Percentiles rank a stretch among this genome's conserved stretches.
Conservation (phyloP, 2,329 filamentous ascomycete species). For the Pseudogymnoascus sp. region DNA sequence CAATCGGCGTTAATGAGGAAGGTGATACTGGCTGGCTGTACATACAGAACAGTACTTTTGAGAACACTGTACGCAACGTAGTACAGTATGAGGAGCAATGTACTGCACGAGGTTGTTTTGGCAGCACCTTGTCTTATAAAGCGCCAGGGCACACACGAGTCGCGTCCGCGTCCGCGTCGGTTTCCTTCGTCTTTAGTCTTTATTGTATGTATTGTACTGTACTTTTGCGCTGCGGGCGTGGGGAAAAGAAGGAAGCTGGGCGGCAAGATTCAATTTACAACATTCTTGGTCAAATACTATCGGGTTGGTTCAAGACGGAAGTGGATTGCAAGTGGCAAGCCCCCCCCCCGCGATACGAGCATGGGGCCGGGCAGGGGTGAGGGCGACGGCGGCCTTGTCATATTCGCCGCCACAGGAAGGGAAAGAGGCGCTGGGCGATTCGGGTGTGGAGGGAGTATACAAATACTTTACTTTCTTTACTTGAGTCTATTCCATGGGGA, state of each 20-base stretch:
- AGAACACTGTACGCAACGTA: conserved; percentile 4
- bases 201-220: neutral
- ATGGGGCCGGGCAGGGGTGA: neutral
- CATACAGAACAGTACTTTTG: neutral
- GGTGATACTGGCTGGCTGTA: neutral
- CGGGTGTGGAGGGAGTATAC: neutral
- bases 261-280: conserved; percentile 1
- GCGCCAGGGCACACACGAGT: neutral
- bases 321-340: conserved; percentile 7
- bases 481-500: neutral
- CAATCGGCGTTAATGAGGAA: conserved; percentile 8
- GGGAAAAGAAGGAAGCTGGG: neutral
- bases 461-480: neutral
- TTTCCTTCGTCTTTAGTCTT: neutral
- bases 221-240: neutral
- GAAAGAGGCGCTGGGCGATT: neutral
- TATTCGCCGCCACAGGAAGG: conserved; percentile 4
- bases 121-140: conserved; percentile 5
- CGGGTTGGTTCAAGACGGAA: neutral
- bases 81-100: conserved; percentile 1
- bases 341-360: conserved; percentile 2
- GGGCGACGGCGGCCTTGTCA: conserved; percentile 5
- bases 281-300: conserved; percentile 7
- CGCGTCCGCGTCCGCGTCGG: neutral
- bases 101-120: conserved; percentile 6